Evolutionary conservation across 345 rosid genomes (phyloP).

Genomic region (Gossypium longicalyx): DNA sequence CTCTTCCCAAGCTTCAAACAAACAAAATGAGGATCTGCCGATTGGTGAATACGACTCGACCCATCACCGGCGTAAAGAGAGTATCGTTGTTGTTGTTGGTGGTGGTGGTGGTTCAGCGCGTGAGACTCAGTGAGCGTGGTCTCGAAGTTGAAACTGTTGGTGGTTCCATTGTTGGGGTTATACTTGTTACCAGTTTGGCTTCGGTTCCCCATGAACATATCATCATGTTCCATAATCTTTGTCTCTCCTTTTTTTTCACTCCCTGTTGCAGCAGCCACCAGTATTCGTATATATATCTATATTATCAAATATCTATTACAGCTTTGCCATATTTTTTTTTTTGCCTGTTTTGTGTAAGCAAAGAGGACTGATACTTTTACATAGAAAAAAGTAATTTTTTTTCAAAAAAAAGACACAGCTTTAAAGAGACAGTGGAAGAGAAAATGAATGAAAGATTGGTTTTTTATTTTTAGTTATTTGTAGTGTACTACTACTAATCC

Average conservation of each 20-base stretch:
- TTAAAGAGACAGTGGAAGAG: not conserved
- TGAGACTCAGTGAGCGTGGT: conserved; percentile 13
- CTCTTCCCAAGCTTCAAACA: conserved; percentile 56
- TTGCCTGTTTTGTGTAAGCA: conserved; percentile 12
- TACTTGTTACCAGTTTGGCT: not conserved
- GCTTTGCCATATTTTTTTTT: not conserved
- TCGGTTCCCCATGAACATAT: conserved; percentile 16
- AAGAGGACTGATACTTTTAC: not conserved
- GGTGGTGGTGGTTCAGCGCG: conserved; percentile 21
- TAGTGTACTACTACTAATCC: not conserved
- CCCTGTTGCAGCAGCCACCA: not conserved
- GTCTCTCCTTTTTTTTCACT: not conserved
- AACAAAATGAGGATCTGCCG: conserved; percentile 39
- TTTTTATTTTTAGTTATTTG: not conserved
- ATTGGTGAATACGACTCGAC: conserved; percentile 21
- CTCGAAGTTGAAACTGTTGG: not conserved
- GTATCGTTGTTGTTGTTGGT: conserved; percentile 9
- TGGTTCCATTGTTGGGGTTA: not conserved
- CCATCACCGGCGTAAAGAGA: conserved; percentile 32
- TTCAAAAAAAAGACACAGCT: not conserved
- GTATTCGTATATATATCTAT: not conserved
- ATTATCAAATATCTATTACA: not conserved
- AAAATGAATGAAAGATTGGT: not conserved
- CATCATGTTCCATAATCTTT: conserved; percentile 30
- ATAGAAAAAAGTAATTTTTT: conserved; percentile 8